Conservation (phyloP, 257 asterid genomes). For the Ocimum tenuiflorum region DNA sequence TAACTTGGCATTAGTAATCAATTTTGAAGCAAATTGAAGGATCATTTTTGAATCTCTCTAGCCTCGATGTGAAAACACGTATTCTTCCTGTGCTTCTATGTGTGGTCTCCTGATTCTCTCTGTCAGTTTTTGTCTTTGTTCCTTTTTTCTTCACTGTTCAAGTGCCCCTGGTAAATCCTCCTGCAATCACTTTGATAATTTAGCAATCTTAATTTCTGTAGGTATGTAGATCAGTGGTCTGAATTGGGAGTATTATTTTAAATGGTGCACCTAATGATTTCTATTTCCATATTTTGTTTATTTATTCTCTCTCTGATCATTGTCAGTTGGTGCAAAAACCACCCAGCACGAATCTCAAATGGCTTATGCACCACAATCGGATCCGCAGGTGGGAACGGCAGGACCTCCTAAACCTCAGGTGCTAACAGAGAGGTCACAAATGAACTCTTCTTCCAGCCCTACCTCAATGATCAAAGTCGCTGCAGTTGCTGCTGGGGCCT, state of each 20-base stretch:
- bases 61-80: not conserved
- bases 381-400: constrained; percentile 14
- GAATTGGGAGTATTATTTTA: constrained; percentile 21
- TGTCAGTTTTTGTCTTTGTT: not conserved
- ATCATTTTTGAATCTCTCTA: not conserved
- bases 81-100: not conserved
- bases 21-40: not conserved
- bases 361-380: constrained; percentile 1
- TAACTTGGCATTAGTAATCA: not conserved
- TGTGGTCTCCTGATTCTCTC: not conserved
- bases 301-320: constrained; percentile 19
- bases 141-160: not conserved
- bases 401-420: constrained; percentile 20
- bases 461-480: constrained; percentile 63
- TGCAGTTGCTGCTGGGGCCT: constrained; percentile 72
- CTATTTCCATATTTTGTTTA: constrained; percentile 1
- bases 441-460: constrained; percentile 27
- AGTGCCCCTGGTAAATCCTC: not conserved
- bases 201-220: not conserved
- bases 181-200: not conserved
- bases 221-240: not conserved
- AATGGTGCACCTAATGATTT: constrained; percentile 16
- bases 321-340: constrained; percentile 18
- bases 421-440: constrained; percentile 25
- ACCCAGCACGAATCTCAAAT: constrained; percentile 16